Conservation (phyloP, 805 yeast genomes). For the Wickerhamiella dianesei region DNA sequence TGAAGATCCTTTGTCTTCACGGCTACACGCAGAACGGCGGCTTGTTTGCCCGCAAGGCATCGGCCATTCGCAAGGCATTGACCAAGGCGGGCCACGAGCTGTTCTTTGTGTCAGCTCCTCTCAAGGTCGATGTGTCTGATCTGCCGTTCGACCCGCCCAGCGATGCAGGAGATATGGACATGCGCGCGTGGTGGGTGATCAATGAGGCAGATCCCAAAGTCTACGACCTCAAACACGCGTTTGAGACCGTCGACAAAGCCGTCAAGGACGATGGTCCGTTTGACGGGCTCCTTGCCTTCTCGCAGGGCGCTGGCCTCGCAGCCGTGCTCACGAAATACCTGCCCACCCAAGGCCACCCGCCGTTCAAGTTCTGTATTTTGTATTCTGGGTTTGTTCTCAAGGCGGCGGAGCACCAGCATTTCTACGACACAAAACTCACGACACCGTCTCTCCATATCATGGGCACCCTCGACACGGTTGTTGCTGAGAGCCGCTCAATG, state of each 20-base stretch:
- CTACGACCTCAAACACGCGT: slow-evolving; percentile 30
- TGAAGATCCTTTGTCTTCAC: slow-evolving; percentile 68
- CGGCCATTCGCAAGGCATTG: slow-evolving; percentile 72
- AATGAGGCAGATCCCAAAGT: slow-evolving; percentile 26
- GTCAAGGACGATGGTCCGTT: slow-evolving; percentile 63
- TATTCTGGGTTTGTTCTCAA: slow-evolving; percentile 46
- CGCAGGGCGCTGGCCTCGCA: slow-evolving; percentile 87
- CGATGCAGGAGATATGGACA: slow-evolving; percentile 20
- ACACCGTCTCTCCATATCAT: slow-evolving; percentile 54
- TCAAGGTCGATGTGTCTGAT: slow-evolving; percentile 49
- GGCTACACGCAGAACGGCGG: slow-evolving; percentile 71
- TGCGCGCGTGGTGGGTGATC: slow-evolving; percentile 69
- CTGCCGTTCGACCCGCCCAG: slow-evolving; percentile 47
- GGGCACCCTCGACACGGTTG: slow-evolving; percentile 82
- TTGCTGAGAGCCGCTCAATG: slow-evolving; percentile 56
- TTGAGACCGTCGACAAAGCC: slow-evolving; percentile 39
- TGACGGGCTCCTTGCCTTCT: slow-evolving; percentile 79
- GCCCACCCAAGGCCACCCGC: slow-evolving; percentile 31
- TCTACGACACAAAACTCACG: slow-evolving; percentile 23
- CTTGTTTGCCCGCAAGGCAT: slow-evolving; percentile 73
- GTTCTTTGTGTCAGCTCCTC: slow-evolving; percentile 70
- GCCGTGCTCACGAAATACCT: slow-evolving; percentile 48
- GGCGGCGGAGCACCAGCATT: slow-evolving; percentile 21
- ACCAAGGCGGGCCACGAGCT: slow-evolving; percentile 53
- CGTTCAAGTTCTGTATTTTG: slow-evolving; percentile 57